Base-by-base conservation (phyloP, 305 asterid species). In the Fraxinus floribunda region DNA sequence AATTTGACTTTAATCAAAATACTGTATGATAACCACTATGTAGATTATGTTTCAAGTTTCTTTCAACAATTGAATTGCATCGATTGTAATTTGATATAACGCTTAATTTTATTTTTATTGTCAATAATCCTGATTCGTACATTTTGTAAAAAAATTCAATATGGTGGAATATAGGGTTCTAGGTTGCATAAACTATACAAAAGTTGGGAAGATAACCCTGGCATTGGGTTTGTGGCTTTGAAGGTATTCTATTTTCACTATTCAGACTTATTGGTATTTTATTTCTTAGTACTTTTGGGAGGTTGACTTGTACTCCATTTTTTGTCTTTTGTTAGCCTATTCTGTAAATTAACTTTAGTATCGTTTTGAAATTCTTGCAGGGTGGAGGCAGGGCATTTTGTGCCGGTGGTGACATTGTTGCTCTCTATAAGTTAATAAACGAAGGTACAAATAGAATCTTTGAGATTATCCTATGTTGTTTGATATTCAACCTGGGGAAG, bases 371-470 rank as follows among this genome's bases (percentile, higher is more conserved):
- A 78, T 83, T 88, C 75, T 87, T 90, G 86, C 90, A 95, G 98
- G 99, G 98, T 81, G 89, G 92, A 83, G 94, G 92, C 90, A 90
- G 90, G 93, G 93, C 97, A 78, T 95, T 95, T 90, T 85, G 93
- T 85, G 99, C 98, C 77, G 98, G 99, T 76, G 99, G 98, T 84
- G 99, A 95, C 85, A 81, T 95, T 76, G 97, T 94, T 73, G 72
- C 96, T 75, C 85, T 94, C 77, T 90, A 90, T 88, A 85, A 88
- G 73, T 62, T 90, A 79, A 80, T 93, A 73, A 87, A 85, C 57
- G 81, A 91, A 90, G 99, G 99, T 92, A 89, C 5, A 29, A 29
- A 29, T 30, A 36, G 76, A 78, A 2, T 60, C 75, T 72, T 62
- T 68, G 29, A 11, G 75, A 4, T 68, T 30, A 68, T 29, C 9